A percentile compares a stretch with the other conserved stretches of the same genome.
Evolutionary conservation across 139 green algal species (phyloP).

Genomic region (Chlorella sp.): DNA sequence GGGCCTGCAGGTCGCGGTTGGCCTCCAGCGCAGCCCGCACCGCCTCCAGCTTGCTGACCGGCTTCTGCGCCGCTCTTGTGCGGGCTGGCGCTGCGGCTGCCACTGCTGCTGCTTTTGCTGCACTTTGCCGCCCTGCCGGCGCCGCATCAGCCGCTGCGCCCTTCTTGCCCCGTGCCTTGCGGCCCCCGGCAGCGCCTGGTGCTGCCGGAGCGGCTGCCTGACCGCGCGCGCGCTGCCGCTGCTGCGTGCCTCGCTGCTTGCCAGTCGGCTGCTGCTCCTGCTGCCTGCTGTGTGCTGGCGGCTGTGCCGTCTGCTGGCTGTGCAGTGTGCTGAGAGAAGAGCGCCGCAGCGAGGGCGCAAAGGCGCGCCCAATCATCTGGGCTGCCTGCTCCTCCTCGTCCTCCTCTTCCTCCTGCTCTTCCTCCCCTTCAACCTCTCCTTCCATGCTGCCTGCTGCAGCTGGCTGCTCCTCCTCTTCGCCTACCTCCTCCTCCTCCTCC

Average conservation of each 20-base stretch:
- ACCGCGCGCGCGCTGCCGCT: background rate
- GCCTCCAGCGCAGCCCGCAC: slow-evolving; percentile 20
- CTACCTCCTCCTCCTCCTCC: background rate
- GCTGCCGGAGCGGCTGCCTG: background rate
- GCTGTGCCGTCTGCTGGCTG: background rate
- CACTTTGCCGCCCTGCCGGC: background rate
- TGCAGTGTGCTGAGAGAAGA: background rate
- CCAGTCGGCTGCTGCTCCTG: background rate
- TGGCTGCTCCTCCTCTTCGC: background rate
- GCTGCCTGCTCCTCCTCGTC: background rate
- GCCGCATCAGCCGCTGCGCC: too few relatives aligned
- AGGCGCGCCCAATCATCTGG: background rate
- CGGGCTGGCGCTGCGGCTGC: background rate
- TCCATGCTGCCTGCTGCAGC: too few relatives aligned
- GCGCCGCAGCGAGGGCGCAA: background rate
- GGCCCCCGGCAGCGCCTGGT: background rate
- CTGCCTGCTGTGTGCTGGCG: background rate
- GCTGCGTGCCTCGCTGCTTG: background rate
- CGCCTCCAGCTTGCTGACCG: background rate
- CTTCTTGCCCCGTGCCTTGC: too few relatives aligned
- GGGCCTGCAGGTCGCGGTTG: slow-evolving; percentile 28
- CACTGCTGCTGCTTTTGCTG: background rate
- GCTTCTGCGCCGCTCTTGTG: background rate
- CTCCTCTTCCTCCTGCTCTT: background rate
- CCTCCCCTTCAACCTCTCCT: background rate